phyloP scores from a whole-genome alignment of 345 rosid species.

The Eucalyptus melliodora region DNA sequence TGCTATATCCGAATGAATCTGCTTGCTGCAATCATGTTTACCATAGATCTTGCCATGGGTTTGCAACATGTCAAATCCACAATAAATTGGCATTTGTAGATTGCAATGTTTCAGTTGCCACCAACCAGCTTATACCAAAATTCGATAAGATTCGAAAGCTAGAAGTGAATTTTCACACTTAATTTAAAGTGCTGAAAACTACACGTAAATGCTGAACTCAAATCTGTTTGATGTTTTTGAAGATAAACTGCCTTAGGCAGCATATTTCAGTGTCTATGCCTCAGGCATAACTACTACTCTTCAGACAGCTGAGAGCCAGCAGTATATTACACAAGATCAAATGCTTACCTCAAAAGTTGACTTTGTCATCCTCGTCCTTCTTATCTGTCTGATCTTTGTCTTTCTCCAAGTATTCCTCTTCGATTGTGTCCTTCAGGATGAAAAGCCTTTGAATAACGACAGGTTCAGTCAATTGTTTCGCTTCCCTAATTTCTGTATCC shows the following conservation, averaged over 20 bases:
- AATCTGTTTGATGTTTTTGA: background rate
- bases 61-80: background rate
- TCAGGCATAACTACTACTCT: background rate
- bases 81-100: background rate
- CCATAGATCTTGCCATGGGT: background rate
- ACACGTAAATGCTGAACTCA: background rate
- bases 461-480: constrained; percentile 74
- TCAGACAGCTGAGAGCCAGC: background rate
- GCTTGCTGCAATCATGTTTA: background rate
- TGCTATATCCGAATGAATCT: background rate
- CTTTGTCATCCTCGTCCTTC: background rate
- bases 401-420: constrained; percentile 68
- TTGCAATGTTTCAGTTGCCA: background rate
- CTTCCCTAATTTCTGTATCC: constrained; percentile 78
- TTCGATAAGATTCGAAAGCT: background rate
- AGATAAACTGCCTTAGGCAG: background rate
- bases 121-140: background rate
- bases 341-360: background rate
- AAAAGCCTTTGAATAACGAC: constrained; percentile 77
- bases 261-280: background rate
- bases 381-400: background rate
- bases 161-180: background rate
- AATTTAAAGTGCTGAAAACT: background rate
- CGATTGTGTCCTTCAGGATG: constrained; percentile 76
- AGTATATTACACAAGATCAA: background rate